Evolutionary conservation across 2,329 filamentous ascomycete genomes (phyloP), one percentile per base, ranked within the genome.

Genomic region (Venturia effusa): DNA sequence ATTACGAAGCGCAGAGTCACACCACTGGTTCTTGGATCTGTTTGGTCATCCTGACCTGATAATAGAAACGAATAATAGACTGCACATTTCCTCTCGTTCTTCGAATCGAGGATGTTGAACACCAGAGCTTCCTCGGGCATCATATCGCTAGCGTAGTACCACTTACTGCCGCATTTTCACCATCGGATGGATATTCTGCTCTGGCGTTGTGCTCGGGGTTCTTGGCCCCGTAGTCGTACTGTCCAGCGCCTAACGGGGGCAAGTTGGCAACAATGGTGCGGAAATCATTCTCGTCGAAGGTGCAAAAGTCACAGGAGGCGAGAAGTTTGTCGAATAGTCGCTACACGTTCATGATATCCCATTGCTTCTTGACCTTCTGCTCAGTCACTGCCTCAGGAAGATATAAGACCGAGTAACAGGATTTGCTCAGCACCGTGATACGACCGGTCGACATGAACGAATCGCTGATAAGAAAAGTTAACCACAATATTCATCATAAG

Each of bases 301-400:
- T n/a, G 32, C 60, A 61, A n/a, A 54, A 64, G 62, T 69, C 68
- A 27, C 64, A 66, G 22, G 69, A 62, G 7, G 64, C 66, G 4
- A 69, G 59, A 17, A 66, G 51, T 32, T 66, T 69, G 66, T 43
- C n/a, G 19, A 70, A 68, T 13, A 65, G 68, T 1, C 67, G 69
- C 69, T 68, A 70, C 41, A 70, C 68, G 4, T 66, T 61, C 22
- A 61, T 48, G 39, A 61, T 43, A 4, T 55, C 43, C 51, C 43
- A 64, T 15, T 55, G 62, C 24, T 30, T 61, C 41, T 64, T 60
- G 30, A 51, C n/a, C 17, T 17, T 51, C 17, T 61, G 11, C 17
- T 61, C 57, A 2, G 62, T 55, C n/a, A 39, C 30, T 32, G 45
- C 62, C 19, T 64, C 57, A 5, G 62, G 62, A 30, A 64, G 41